A percentile compares a stretch with the other conserved stretches of the same genome.
Evolutionary conservation across 1,284 basidiomycete species (phyloP).

Genomic region (Coriolopsis trogii): DNA sequence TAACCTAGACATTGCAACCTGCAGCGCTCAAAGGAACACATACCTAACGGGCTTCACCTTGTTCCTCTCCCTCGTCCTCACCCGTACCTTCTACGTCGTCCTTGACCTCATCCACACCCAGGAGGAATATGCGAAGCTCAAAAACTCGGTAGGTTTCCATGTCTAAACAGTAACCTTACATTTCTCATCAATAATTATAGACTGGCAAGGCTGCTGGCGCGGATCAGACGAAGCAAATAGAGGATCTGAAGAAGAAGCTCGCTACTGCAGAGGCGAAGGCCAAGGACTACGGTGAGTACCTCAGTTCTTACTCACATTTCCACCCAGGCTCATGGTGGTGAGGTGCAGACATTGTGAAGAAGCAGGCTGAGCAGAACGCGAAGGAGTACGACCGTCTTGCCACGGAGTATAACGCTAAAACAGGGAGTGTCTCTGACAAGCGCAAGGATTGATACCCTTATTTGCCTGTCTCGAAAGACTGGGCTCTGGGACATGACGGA

Average conservation of each 20-base stretch:
- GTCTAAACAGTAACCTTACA: background rate
- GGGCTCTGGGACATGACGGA: background rate
- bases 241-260: constrained; percentile 65
- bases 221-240: constrained; percentile 63
- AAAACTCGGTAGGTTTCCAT: constrained; percentile 57
- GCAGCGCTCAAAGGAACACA: constrained; percentile 78
- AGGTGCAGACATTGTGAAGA: constrained; percentile 73
- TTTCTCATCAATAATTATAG: constrained; percentile 3
- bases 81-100: constrained; percentile 90
- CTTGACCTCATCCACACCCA: constrained; percentile 90
- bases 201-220: constrained; percentile 26
- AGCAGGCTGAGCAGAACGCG: constrained; percentile 78
- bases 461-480: background rate
- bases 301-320: background rate
- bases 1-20: background rate
- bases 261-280: constrained; percentile 50
- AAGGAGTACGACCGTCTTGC: constrained; percentile 83
- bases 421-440: constrained; percentile 58
- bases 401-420: constrained; percentile 73
- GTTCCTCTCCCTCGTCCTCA: constrained; percentile 92
- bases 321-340: background rate
- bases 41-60: constrained; percentile 94
- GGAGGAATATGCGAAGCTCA: constrained; percentile 84
- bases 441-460: constrained; percentile 39
- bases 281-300: constrained; percentile 69